Conservation (phyloP, 805 yeast genomes). For the Schwanniomyces sp. region DNA sequence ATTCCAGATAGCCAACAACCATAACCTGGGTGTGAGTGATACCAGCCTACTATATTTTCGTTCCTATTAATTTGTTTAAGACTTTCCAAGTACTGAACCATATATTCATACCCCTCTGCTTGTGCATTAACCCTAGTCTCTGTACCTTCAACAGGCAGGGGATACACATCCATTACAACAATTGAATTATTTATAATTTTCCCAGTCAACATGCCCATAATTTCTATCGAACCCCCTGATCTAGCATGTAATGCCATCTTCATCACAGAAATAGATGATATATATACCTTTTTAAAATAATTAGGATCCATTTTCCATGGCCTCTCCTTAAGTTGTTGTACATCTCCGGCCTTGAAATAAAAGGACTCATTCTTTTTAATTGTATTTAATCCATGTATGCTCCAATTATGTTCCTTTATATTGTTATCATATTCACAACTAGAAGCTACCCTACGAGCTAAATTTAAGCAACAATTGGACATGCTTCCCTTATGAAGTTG, state of each 20-base stretch:
- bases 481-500: not conserved
- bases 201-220: conserved; percentile 95
- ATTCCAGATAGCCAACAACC: conserved; percentile 96
- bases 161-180: conserved; percentile 77
- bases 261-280: conserved; percentile 68
- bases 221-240: conserved; percentile 82
- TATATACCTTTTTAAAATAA: conserved; percentile 59
- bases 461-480: not conserved
- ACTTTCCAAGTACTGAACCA: conserved; percentile 77
- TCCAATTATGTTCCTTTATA: not conserved
- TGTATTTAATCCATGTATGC: not conserved
- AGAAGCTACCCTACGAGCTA: not conserved
- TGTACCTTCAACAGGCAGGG: conserved; percentile 93
- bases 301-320: conserved; percentile 62
- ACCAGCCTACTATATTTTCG: conserved; percentile 93
- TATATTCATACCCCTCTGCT: conserved; percentile 90
- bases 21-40: conserved; percentile 94
- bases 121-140: conserved; percentile 95
- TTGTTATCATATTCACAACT: not conserved
- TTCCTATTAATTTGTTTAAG: conserved; percentile 46
- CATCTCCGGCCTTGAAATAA: conserved; percentile 1
- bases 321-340: conserved; percentile 11
- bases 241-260: conserved; percentile 82
- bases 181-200: conserved; percentile 55
- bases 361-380: not conserved